Evolutionary conservation across 257 asterid species (phyloP).

Genomic region (Ballota nigra): DNA sequence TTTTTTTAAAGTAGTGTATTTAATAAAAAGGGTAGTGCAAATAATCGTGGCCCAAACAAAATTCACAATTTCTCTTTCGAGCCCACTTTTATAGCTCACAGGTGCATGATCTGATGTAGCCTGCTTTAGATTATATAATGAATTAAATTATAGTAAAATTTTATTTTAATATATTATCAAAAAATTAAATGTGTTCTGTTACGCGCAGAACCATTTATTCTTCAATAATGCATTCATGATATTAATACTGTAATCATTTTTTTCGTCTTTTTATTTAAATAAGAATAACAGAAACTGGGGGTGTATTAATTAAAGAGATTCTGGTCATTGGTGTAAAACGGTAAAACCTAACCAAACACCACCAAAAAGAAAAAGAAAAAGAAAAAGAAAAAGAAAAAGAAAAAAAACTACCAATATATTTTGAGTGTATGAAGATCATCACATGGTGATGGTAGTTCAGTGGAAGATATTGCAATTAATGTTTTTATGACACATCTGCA

Average conservation of each 20-base stretch:
- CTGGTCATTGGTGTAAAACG: slow-evolving; percentile 13
- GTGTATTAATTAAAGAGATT: not conserved
- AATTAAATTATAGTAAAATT: not conserved
- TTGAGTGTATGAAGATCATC: slow-evolving; percentile 13
- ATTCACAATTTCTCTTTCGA: not conserved
- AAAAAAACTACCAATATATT: not conserved
- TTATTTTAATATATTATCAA: not conserved
- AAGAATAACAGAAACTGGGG: not conserved
- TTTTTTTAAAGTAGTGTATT: too few relatives aligned
- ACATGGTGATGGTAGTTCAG: slow-evolving; percentile 40
- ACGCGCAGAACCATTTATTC: not conserved
- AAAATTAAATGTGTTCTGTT: not conserved
- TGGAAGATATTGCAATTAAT: slow-evolving; percentile 24
- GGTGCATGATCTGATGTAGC: not conserved
- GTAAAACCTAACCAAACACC: not conserved
- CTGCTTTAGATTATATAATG: not conserved
- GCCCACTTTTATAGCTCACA: not conserved
- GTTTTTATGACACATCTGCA: slow-evolving; percentile 14
- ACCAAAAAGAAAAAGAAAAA: too few relatives aligned
- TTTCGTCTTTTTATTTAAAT: not conserved
- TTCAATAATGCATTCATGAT: not conserved
- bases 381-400: too few relatives aligned
- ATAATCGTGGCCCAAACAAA: not conserved
- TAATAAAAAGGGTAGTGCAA: too few relatives aligned
- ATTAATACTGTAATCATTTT: not conserved